Evolutionary conservation across 108 stramenopile genomes (phyloP), one percentile per base, ranked within the genome.

Genomic region (Nitzschia putrida): DNA sequence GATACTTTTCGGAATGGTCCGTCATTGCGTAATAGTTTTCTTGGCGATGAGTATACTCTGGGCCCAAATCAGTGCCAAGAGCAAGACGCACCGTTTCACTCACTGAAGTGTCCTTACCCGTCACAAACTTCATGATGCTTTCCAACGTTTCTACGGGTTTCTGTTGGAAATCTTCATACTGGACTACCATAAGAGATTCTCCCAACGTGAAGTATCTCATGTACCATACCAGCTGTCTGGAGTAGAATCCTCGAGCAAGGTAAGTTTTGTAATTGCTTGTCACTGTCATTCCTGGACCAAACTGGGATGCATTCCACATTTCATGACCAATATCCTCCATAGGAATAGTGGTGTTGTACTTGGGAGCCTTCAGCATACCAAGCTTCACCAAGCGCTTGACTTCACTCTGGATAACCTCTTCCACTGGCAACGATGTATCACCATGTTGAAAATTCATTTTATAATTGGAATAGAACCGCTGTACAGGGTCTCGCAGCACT

Each of bases 401-500:
- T 9, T 55, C 54, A 1, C 8, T 9, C 22, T 13, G 20, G 5
- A 55, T 23, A 24, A 24, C 24, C 21, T 55, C 54, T 21, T 55
- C 54, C 13, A 55, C 22, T 34, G 3, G 29, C 29, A 34, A 34
- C 13, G 54, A 7, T 2, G 54, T 13, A 9, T 55, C 20, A 5
- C 13, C 24, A 23, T 23, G 20, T 24, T 55, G 54, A 21, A 21
- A 55, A 23, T 85, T 77, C 95, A 96, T 95, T 44, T 88, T 85
- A 71, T 91, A 93, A 66, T 94, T 91, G 20, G 85, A 87, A 53
- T 59, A 76, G 21, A 91, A 93, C 25, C 96, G 80, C 18, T 77
- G 77, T 13, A 91, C 88, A 18, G 95, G 95, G 64, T 95, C 88
- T 11, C 95, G 75, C 26, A 90, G 67, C 76, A 92, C 86, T 21